Conservation (phyloP, 2,329 filamentous ascomycete species). For the Colletotrichum orbiculare region DNA sequence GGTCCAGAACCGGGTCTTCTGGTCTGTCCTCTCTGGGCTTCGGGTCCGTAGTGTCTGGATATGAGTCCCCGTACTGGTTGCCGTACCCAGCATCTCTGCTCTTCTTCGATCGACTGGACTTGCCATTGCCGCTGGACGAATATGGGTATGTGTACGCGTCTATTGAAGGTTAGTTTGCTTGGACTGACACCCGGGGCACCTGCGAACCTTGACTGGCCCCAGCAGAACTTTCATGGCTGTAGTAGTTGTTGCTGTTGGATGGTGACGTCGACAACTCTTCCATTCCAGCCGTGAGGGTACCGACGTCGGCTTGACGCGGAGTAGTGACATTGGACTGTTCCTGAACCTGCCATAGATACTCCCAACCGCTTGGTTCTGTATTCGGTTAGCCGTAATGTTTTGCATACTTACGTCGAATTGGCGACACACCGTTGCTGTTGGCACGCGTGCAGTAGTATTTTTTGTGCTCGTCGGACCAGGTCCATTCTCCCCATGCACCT, state of each 20-base stretch:
- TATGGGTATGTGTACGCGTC: neutral
- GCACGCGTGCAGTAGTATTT: constrained; percentile 45
- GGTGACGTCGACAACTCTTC: constrained; percentile 21
- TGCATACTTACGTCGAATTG: neutral
- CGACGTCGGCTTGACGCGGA: constrained; percentile 42
- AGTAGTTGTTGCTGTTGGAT: constrained; percentile 20
- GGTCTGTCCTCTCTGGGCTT: neutral
- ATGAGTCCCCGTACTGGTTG: constrained; percentile 9
- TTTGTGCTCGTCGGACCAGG: constrained; percentile 40
- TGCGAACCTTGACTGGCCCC: constrained; percentile 7
- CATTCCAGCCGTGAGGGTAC: constrained; percentile 36
- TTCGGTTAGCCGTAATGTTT: constrained; percentile 31
- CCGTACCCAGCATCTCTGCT: constrained; percentile 20
- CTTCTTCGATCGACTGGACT: constrained; percentile 18
- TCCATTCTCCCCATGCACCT: constrained; percentile 43
- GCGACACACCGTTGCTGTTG: constrained; percentile 44
- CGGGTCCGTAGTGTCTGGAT: neutral
- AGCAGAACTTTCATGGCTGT: neutral
- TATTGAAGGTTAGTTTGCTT: neutral
- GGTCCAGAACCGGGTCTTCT: constrained; percentile 6
- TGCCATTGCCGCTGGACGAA: constrained; percentile 1
- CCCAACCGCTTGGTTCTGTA: constrained; percentile 33
- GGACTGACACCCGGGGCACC: neutral
- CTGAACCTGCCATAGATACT: constrained; percentile 42
- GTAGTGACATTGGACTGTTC: constrained; percentile 27